These are phyloP conservation scores for Dendrobium catenatum DNA, from an alignment of 106 monocot genomes.

Conservation along the genomic window DNA sequence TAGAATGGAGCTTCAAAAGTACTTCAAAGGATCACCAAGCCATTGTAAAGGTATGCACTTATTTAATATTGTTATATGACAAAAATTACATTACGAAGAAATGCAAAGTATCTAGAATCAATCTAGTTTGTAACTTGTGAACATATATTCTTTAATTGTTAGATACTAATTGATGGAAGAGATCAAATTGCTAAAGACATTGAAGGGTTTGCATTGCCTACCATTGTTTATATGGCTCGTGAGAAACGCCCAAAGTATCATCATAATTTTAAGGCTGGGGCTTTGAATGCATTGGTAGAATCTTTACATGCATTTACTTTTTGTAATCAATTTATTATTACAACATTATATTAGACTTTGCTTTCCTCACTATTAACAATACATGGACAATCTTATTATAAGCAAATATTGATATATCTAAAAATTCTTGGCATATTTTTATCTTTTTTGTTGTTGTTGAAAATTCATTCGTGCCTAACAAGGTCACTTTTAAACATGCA, in stretches of 20 bases:
- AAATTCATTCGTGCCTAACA: not conserved
- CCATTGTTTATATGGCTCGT: conserved; percentile 71
- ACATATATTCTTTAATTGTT: not conserved
- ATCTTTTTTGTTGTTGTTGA: not conserved
- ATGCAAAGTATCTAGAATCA: not conserved
- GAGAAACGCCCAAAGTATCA: conserved; percentile 53
- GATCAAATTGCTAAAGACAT: conserved; percentile 20
- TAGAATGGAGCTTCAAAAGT: conserved; percentile 20
- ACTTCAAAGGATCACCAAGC: conserved; percentile 39
- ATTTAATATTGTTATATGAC: not conserved
- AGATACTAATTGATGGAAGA: conserved; percentile 73
- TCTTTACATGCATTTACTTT: not conserved
- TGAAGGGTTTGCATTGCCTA: conserved; percentile 37
- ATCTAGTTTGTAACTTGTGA: not conserved
- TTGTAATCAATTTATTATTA: not conserved
- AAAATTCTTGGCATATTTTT: not conserved
- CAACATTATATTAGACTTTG: not conserved
- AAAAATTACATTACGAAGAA: not conserved
- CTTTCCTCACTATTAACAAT: not conserved
- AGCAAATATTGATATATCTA: not conserved
- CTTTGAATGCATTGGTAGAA: conserved; percentile 62
- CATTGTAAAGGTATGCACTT: conserved; percentile 28
- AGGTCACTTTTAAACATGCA: conserved; percentile 3
- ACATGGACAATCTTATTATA: too few species aligned
- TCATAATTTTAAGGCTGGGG: conserved; percentile 85